A percentile compares a stretch with the other conserved stretches of the same genome.
Conservation (phyloP, 1,284 basidiomycete species). For the Anthracocystis walkeri region DNA sequence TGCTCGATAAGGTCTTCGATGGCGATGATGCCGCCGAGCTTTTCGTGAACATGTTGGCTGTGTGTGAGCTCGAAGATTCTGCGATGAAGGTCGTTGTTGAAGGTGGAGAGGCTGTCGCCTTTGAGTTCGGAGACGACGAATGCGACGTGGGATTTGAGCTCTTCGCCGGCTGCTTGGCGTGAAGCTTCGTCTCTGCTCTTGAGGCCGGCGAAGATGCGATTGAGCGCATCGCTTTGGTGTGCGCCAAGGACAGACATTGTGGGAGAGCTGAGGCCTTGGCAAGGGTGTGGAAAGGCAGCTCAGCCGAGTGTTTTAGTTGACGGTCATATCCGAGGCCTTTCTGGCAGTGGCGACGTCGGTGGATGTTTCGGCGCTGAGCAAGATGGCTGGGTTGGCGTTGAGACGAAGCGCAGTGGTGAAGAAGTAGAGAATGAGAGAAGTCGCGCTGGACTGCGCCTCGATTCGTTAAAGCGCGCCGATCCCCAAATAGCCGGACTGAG, state of each 20-base stretch:
- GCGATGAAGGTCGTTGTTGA: constrained; percentile 75
- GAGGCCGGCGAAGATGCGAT: constrained; percentile 61
- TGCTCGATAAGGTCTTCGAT: constrained; percentile 73
- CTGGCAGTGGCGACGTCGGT: constrained; percentile 1
- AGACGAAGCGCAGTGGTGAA: background rate
- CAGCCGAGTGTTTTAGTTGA: constrained; percentile 20
- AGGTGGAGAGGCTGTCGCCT: constrained; percentile 61
- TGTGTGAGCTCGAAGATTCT: constrained; percentile 85
- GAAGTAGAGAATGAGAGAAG: background rate
- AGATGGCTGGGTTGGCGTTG: background rate
- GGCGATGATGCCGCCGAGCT: constrained; percentile 83
- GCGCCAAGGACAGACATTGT: constrained; percentile 41
- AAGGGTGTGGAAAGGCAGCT: constrained; percentile 7
- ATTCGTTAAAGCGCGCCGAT: background rate
- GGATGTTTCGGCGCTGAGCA: background rate
- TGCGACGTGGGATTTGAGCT: constrained; percentile 61
- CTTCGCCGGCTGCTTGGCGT: constrained; percentile 58
- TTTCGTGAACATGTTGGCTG: constrained; percentile 79
- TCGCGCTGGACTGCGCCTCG: constrained; percentile 1
- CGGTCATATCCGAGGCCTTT: constrained; percentile 21
- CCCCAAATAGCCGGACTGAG: background rate
- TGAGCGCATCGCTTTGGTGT: constrained; percentile 61
- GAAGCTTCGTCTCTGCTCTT: constrained; percentile 59
- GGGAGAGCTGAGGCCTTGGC: constrained; percentile 1
- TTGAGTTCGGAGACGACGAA: constrained; percentile 63